Conservation (phyloP, 805 yeast species). For the Brettanomyces naardenensis region DNA sequence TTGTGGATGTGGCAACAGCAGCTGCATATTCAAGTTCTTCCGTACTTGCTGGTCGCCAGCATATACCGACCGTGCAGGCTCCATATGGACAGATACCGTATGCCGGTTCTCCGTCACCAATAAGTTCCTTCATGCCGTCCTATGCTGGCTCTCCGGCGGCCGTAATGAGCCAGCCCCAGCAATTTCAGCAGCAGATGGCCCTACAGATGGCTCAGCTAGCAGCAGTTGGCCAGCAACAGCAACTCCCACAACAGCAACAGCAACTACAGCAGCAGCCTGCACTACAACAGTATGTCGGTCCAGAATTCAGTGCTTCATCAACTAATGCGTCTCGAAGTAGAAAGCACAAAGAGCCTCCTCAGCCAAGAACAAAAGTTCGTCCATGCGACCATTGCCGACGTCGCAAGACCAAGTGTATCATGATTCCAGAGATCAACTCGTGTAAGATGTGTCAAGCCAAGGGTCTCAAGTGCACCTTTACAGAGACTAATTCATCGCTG, state of each 20-base stretch:
- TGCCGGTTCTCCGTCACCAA: not conserved
- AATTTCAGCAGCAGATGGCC: slow-evolving; percentile 3
- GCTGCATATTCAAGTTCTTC: not conserved
- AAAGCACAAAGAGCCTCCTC: slow-evolving; percentile 22
- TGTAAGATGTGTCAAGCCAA: slow-evolving; percentile 76
- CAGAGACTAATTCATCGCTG: slow-evolving; percentile 40
- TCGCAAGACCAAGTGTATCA: slow-evolving; percentile 71
- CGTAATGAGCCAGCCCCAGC: slow-evolving; percentile 1
- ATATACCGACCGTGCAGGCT: not conserved
- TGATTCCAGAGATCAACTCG: slow-evolving; percentile 50
- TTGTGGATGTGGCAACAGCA: no score
- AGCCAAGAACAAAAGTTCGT: slow-evolving; percentile 35
- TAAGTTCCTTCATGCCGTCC: not conserved
- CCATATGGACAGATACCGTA: not conserved
- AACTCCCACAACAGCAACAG: slow-evolving; percentile 1
- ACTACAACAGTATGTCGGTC: not conserved
- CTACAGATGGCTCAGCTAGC: slow-evolving; percentile 3
- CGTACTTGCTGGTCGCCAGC: not conserved
- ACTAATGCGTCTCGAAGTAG: not conserved
- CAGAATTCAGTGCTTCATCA: not conserved
- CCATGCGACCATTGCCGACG: slow-evolving; percentile 86
- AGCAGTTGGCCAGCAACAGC: slow-evolving; percentile 2
- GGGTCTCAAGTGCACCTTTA: slow-evolving; percentile 66
- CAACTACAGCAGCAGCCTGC: not conserved
- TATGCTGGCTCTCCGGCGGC: not conserved